Conservation (phyloP, 495 filamentous ascomycete genomes). For the Penicillium cataractarum region DNA sequence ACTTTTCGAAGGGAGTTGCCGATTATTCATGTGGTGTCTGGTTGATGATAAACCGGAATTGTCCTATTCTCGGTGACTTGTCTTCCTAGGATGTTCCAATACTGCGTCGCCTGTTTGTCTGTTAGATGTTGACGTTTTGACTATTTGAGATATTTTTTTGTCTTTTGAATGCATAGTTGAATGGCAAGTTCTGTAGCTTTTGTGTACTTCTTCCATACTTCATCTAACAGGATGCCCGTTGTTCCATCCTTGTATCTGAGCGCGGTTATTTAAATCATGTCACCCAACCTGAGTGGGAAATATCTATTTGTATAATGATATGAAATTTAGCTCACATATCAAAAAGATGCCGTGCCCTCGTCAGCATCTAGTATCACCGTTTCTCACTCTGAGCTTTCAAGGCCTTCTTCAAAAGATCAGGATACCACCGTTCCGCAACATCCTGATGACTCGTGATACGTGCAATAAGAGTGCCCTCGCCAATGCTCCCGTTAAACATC, state of each 20-base stretch:
- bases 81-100: neutral
- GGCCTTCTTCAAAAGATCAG: conserved; percentile 6
- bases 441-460: conserved; percentile 80
- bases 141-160: too few species aligned
- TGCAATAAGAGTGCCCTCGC: conserved; percentile 83
- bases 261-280: neutral
- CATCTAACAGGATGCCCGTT: neutral
- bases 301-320: neutral
- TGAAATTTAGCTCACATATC: neutral
- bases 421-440: conserved; percentile 13
- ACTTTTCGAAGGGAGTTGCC: neutral
- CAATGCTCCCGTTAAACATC: conserved; percentile 60
- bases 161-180: neutral
- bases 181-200: neutral
- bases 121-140: too few species aligned
- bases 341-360: neutral
- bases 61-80: neutral
- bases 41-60: neutral
- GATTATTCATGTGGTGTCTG: neutral
- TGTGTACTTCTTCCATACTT: neutral
- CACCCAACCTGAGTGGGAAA: neutral
- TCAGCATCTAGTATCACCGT: neutral
- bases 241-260: neutral
- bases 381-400: conserved; percentile 6
- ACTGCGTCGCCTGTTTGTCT: neutral